Evolutionary conservation across 2,329 filamentous ascomycete genomes (phyloP), one percentile per base, ranked within the genome.

Genomic region (Dothideomycetes sp.): DNA sequence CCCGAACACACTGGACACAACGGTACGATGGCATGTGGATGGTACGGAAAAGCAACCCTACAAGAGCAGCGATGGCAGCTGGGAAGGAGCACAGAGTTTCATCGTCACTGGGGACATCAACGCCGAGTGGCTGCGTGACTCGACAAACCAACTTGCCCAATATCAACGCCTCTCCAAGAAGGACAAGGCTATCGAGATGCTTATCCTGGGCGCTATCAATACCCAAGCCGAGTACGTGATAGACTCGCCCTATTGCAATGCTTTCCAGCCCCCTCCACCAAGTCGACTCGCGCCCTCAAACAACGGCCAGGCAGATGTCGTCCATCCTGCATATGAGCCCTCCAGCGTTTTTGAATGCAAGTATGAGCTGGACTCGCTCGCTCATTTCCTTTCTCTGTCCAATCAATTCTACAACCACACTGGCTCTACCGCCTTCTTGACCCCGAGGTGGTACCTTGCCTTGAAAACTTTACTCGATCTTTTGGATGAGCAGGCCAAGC

Each of bases 141-240:
- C 85, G 9, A 93, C 87, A 9, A 96, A 96, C 61, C 91, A 98
- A 62, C 65, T 98, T 38, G 76, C 82, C 2, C 88, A 91, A 39
- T 98, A 98, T 57, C 89, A 95, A 57, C 67, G 75, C 0, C 69
- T 98, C 17, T 83, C 88, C 2, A 84, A 79, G 54, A 84, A 85
- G 48, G 88, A 96, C 55, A 74, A 77, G 27, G 74, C 73, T 29
- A 80, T 98, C 36, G 78, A 81, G 57, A 80, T 75, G 47, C 68
- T 98, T 39, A 86, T 98, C 18, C 68, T 93, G 1, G 91, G 91
- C 16, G 89, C 89, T 29, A 94, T 96, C 64, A 94, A 94, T 60
- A 96, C 91, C 0, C 91, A 98, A 63, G 75, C 84, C 12, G 89
- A 96, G 61, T 96, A 87, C 55, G 84, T 98, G 29, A 94, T 96